These are phyloP conservation scores for Zostera marina DNA, from an alignment of 116 monocot species.

Conservation along the genomic window DNA sequence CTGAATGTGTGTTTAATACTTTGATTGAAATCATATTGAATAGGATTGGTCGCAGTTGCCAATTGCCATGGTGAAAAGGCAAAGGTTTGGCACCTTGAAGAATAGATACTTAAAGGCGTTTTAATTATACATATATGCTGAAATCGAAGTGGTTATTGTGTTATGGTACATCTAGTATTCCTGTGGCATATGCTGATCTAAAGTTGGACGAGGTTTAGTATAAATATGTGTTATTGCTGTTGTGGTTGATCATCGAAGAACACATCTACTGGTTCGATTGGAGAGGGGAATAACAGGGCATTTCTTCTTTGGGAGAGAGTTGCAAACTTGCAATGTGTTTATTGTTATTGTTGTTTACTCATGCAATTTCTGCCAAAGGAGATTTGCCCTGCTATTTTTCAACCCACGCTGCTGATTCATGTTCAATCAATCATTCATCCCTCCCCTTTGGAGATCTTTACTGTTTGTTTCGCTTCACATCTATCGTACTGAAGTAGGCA, in stretches of 20 bases:
- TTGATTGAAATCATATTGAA: too few species aligned
- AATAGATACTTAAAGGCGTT: too few species aligned
- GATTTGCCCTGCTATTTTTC: slow-evolving; percentile 7
- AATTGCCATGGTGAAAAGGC: too few species aligned
- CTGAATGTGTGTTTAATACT: too few species aligned
- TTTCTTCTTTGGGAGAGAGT: slow-evolving; percentile 5
- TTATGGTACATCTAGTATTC: neutral
- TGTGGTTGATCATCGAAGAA: neutral
- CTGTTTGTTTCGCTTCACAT: neutral
- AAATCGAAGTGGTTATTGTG: neutral
- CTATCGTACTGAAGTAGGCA: neutral
- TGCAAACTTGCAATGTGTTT: neutral
- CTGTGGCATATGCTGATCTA: slow-evolving; percentile 1
- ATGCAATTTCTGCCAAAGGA: slow-evolving; percentile 5
- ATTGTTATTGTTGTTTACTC: neutral
- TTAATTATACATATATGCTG: too few species aligned
- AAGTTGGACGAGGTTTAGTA: neutral
- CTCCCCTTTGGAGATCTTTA: neutral
- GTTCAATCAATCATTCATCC: neutral
- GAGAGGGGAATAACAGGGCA: slow-evolving; percentile 2
- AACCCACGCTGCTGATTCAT: too few species aligned
- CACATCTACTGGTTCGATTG: neutral
- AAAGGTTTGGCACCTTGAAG: too few species aligned
- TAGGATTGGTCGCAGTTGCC: too few species aligned
- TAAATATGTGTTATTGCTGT: neutral